Conservation (phyloP, 306 rosid genomes). For the cucumber (Cucumis sativus) region Cucumber_9930_V3 NC_026659.2:30190501-30191000, state of each 20-base stretch:
- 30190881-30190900: not conserved
- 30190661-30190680: not conserved
- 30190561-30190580: not conserved
- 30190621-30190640: conserved; percentile 1
- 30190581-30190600: not conserved
- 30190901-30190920: not conserved
- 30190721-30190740: not conserved
- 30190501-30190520: conserved; percentile 41
- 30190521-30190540: conserved; percentile 29
- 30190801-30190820: not conserved
- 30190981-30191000: conserved; percentile 4
- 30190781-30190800: not conserved
- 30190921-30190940: not conserved
- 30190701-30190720: not conserved
- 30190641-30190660: not conserved
- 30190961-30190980: not conserved
- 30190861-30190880: not conserved
- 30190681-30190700: not conserved
- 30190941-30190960: not conserved
- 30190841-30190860: not conserved
- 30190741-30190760: not conserved
- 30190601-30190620: not conserved
- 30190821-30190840: not conserved
- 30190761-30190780: not conserved
- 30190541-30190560: not conserved